Evolutionary conservation across 2,329 filamentous ascomycete genomes (phyloP).

Genomic region (Hypoxylon sp.): DNA sequence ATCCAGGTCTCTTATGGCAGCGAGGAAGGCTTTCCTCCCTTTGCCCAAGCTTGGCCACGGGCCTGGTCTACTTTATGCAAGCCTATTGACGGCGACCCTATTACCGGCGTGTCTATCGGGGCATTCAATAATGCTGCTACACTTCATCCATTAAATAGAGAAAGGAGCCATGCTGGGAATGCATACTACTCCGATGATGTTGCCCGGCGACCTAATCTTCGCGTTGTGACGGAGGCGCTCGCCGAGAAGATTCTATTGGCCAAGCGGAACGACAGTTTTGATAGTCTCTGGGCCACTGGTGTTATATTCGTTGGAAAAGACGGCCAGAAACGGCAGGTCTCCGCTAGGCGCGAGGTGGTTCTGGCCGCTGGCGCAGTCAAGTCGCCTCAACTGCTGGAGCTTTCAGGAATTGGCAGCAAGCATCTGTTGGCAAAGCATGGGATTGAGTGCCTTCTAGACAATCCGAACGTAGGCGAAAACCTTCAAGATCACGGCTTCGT

Average conservation of each 20-base stretch:
- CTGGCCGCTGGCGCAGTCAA: slow-evolving; percentile 23
- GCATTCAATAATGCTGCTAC: slow-evolving; percentile 28
- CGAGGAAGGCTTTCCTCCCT: slow-evolving; percentile 23
- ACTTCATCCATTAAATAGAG: slow-evolving; percentile 18
- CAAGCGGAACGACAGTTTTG: background rate
- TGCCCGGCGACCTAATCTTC: slow-evolving; percentile 16
- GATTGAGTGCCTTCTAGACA: slow-evolving; percentile 25
- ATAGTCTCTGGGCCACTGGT: slow-evolving; percentile 9
- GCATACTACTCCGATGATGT: slow-evolving; percentile 14
- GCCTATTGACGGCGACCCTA: slow-evolving; percentile 25
- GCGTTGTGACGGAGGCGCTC: slow-evolving; percentile 22
- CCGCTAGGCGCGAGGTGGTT: slow-evolving; percentile 26
- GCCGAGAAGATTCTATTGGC: slow-evolving; percentile 12
- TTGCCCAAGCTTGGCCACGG: slow-evolving; percentile 20
- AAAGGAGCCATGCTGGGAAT: slow-evolving; percentile 29
- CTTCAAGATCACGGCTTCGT: slow-evolving; percentile 38
- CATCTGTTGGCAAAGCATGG: slow-evolving; percentile 27
- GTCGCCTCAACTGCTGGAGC: slow-evolving; percentile 52
- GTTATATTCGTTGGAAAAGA: slow-evolving; percentile 8
- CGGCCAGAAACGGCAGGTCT: slow-evolving; percentile 11
- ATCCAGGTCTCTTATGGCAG: slow-evolving; percentile 27
- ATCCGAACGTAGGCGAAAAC: slow-evolving; percentile 37
- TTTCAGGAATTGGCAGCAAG: slow-evolving; percentile 50
- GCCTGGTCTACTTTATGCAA: slow-evolving; percentile 21
- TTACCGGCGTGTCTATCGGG: slow-evolving; percentile 20